These are phyloP conservation scores for Pseudogymnoascus sp. DNA, from an alignment of 2,329 filamentous ascomycete species.

Conservation along the genomic window DNA sequence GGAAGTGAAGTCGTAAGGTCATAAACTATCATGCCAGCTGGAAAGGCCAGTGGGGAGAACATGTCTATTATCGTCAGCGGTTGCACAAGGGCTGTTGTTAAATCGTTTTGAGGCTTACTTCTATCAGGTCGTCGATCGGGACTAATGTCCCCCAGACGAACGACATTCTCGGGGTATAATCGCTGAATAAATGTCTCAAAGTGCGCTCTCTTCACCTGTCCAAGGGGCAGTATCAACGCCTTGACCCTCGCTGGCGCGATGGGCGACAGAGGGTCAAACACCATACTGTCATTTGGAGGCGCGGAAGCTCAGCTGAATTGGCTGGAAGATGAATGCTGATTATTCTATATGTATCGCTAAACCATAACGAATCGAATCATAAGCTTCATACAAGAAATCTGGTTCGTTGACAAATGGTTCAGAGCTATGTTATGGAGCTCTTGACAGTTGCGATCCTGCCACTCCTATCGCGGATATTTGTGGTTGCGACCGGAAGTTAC, in stretches of 20 bases:
- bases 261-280: conserved; percentile 80
- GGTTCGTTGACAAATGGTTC: not conserved
- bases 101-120: conserved; percentile 47
- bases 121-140: conserved; percentile 76
- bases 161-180: conserved; percentile 69
- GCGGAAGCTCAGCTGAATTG: not conserved
- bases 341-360: conserved; percentile 1
- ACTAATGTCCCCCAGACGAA: conserved; percentile 78
- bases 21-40: conserved; percentile 78
- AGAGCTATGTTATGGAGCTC: not conserved
- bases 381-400: conserved; percentile 1
- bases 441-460: conserved; percentile 1
- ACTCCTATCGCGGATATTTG: conserved; percentile 7
- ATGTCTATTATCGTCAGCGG: conserved; percentile 51
- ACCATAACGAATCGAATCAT: conserved; percentile 3
- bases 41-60: conserved; percentile 87
- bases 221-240: conserved; percentile 77
- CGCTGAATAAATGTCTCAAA: conserved; percentile 73
- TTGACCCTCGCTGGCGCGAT: conserved; percentile 86
- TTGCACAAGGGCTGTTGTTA: not conserved
- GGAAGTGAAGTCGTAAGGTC: conserved; percentile 75
- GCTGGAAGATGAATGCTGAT: not conserved
- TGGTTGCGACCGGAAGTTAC: conserved; percentile 3
- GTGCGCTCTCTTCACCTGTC: conserved; percentile 71
- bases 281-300: conserved; percentile 56